Percentiles rank a stretch among this genome's conserved stretches.
phyloP scores from a whole-genome alignment of 2,329 filamentous ascomycete genomes.

The Claviceps lovelessii region DNA sequence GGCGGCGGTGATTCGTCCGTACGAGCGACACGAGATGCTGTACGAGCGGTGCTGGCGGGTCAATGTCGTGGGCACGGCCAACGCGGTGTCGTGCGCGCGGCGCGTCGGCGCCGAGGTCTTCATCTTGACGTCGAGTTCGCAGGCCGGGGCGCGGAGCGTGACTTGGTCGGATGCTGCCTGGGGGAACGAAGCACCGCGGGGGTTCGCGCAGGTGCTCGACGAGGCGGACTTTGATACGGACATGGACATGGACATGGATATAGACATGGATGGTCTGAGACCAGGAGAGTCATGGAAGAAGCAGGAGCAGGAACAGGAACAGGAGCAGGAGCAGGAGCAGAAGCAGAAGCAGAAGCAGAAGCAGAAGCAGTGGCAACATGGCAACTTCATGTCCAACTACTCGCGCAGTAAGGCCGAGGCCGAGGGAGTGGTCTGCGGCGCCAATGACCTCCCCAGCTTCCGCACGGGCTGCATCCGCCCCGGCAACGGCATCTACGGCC shows the following conservation, averaged over 20 bases:
- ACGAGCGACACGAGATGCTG: conserved; percentile 30
- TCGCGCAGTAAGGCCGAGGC: conserved; percentile 36
- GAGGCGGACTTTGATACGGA: conserved; percentile 26
- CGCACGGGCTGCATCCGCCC: conserved; percentile 40
- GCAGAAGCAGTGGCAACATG: conserved; percentile 16
- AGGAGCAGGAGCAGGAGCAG: no score
- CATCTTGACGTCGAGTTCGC: conserved; percentile 36
- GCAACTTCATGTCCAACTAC: conserved; percentile 35
- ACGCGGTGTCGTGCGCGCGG: conserved; percentile 33
- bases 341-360: no score
- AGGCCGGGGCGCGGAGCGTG: conserved; percentile 26
- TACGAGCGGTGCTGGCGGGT: conserved; percentile 32
- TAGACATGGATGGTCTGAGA: no score
- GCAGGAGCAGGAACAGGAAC: no score
- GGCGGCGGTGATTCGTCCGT: conserved; percentile 37
- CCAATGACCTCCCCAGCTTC: conserved; percentile 25
- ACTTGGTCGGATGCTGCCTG: conserved; percentile 26
- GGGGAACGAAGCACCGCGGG: conserved; percentile 20
- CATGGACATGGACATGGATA: no score
- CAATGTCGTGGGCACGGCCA: conserved; percentile 35
- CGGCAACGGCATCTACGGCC: conserved; percentile 38
- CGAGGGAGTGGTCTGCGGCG: conserved; percentile 33
- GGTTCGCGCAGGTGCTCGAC: conserved; percentile 30
- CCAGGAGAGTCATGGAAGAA: no score
- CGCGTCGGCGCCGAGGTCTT: conserved; percentile 33